phyloP scores from a whole-genome alignment of 176 grass and related monocot species.

The Themeda triandra region DNA sequence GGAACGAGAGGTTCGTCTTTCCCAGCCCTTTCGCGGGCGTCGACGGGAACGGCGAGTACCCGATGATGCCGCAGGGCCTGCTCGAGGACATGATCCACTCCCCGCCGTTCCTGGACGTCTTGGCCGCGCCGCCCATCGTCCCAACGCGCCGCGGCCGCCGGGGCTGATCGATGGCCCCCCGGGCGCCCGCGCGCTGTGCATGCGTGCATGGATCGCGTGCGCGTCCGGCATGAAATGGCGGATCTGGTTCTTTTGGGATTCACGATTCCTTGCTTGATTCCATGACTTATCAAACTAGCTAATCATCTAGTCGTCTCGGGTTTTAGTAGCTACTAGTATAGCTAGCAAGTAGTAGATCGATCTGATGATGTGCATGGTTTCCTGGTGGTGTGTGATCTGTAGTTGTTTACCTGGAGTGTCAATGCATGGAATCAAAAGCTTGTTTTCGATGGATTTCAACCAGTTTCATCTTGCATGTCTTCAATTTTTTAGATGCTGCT shows the following conservation, averaged over 20 bases:
- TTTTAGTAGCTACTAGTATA: neutral
- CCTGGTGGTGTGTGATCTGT: neutral
- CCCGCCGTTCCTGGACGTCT: slow-evolving; percentile 54
- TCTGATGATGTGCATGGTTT: no score
- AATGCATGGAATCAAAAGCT: slow-evolving; percentile 31
- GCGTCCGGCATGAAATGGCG: neutral
- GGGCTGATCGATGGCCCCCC: slow-evolving; percentile 8
- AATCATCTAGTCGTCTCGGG: neutral
- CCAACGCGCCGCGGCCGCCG: neutral
- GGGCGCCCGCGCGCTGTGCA: neutral
- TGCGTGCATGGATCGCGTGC: neutral
- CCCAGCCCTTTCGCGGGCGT: neutral
- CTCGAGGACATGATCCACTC: slow-evolving; percentile 74
- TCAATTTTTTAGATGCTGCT: neutral
- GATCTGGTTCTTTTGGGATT: slow-evolving; percentile 6
- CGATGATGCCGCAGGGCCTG: slow-evolving; percentile 51
- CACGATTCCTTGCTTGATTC: neutral
- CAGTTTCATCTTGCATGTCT: neutral
- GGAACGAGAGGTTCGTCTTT: slow-evolving; percentile 9
- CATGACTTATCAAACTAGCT: neutral
- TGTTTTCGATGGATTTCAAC: neutral
- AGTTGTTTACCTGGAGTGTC: neutral
- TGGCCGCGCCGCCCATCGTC: slow-evolving; percentile 17
- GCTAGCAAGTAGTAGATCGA: neutral
- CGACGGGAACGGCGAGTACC: neutral